Conservation (phyloP, 306 rosid species). For the Glycine soja region DNA sequence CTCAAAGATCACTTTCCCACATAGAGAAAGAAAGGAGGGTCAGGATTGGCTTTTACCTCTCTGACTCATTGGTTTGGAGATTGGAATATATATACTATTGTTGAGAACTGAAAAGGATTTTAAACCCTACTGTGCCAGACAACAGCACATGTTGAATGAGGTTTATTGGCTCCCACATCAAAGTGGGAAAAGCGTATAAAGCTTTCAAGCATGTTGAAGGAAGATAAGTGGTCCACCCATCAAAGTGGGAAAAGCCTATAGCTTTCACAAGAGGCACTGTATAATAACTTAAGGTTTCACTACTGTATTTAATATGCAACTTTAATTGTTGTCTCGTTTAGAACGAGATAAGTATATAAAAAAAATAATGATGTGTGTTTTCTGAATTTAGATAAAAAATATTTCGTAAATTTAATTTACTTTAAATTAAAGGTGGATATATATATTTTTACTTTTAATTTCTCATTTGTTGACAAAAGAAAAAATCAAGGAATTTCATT, state of each 20-base stretch:
- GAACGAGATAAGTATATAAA: not conserved
- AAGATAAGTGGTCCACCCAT: conserved; percentile 28
- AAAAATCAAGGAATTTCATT: no score
- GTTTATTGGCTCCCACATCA: conserved; percentile 21
- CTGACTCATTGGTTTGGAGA: conserved; percentile 26
- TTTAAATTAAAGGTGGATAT: not conserved
- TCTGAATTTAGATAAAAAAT: not conserved
- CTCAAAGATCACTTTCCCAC: not conserved
- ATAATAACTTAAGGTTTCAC: not conserved
- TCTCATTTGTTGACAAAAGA: not conserved
- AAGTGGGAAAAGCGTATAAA: conserved; percentile 28
- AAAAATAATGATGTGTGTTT: not conserved
- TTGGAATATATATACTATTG: not conserved
- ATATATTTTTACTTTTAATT: not conserved
- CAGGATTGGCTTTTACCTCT: not conserved
- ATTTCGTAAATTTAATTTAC: not conserved
- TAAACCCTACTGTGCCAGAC: conserved; percentile 28
- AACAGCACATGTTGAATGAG: conserved; percentile 41
- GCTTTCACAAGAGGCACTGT: not conserved
- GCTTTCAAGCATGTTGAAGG: conserved; percentile 28
- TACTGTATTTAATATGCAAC: not conserved
- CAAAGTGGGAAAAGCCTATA: conserved; percentile 39
- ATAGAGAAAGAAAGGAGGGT: not conserved
- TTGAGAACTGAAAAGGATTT: conserved; percentile 2
- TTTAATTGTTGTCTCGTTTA: not conserved